These are phyloP conservation scores for Porodaedalea pini DNA, from an alignment of 1,284 basidiomycete species.

Conservation along the genomic window DNA sequence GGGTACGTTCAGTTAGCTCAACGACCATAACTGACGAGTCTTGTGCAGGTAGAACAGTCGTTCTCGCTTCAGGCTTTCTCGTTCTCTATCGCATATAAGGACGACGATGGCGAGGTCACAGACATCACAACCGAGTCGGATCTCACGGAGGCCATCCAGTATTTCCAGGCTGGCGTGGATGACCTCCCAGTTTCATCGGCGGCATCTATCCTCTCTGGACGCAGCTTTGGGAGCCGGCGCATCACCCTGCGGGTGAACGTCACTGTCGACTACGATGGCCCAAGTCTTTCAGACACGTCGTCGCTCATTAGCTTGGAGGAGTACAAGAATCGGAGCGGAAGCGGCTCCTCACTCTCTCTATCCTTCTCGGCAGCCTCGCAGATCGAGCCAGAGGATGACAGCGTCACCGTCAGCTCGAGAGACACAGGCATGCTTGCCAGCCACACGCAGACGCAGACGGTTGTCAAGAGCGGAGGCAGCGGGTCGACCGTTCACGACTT, in stretches of 20 bases:
- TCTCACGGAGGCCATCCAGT: conserved; percentile 80
- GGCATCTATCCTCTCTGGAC: conserved; percentile 68
- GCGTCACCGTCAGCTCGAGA: conserved; percentile 67
- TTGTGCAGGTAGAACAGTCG: conserved; percentile 76
- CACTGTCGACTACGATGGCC: conserved; percentile 83
- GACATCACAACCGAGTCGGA: conserved; percentile 69
- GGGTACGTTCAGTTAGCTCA: too few species aligned
- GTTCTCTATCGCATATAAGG: conserved; percentile 77
- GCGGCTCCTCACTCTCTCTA: conserved; percentile 55
- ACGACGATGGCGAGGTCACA: conserved; percentile 79
- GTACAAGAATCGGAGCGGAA: conserved; percentile 56
- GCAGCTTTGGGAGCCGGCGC: conserved; percentile 62
- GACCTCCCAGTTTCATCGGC: conserved; percentile 66
- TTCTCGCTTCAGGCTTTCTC: conserved; percentile 69
- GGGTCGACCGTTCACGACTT: conserved; percentile 22
- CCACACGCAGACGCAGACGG: conserved; percentile 27
- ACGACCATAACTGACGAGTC: too few species aligned
- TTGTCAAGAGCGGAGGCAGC: conserved; percentile 24
- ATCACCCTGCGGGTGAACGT: conserved; percentile 77
- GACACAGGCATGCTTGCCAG: conserved; percentile 39
- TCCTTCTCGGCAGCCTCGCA: conserved; percentile 28
- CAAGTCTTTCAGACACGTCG: conserved; percentile 83
- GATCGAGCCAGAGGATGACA: conserved; percentile 60
- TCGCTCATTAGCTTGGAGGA: conserved; percentile 77
- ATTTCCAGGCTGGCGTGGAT: conserved; percentile 71